Conservation (phyloP, 192 early-diverging fungal genomes). For the Backusella westeae region DNA sequence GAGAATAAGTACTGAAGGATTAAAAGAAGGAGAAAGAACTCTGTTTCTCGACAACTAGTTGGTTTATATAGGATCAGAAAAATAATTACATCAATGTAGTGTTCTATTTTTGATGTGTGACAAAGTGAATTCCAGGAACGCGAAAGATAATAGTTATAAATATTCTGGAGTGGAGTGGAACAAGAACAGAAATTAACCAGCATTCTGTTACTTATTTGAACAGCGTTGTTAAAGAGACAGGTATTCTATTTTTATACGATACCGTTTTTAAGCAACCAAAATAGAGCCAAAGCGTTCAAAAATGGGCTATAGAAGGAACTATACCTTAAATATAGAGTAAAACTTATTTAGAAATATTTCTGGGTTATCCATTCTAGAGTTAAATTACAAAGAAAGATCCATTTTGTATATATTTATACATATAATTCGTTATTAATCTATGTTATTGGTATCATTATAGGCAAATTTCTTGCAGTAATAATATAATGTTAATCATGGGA, state of each 20-base stretch:
- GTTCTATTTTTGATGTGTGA: constrained; percentile 7
- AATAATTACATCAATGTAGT: not conserved
- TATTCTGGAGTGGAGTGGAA: constrained; percentile 4
- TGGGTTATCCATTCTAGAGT: not conserved
- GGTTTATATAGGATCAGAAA: not conserved
- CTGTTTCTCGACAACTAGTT: not conserved
- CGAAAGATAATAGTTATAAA: not conserved
- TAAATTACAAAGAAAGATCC: not conserved
- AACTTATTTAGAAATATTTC: not conserved
- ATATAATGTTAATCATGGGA: not conserved
- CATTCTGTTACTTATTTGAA: not conserved
- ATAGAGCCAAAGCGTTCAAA: not conserved
- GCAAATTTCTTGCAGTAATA: not conserved
- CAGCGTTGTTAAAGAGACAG: not conserved
- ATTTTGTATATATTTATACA: not conserved
- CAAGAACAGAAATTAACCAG: not conserved
- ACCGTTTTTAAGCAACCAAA: not conserved
- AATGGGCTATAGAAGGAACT: not conserved
- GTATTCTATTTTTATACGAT: not conserved
- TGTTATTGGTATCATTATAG: not conserved
- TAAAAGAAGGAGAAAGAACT: not conserved
- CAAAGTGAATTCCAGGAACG: constrained; percentile 6
- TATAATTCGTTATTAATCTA: not conserved
- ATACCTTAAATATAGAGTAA: not conserved
- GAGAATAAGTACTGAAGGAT: not conserved